These are phyloP conservation scores for Lizanozyma gosingica DNA, from an alignment of 1,139 yeast genomes.

Conservation along the genomic window DNA sequence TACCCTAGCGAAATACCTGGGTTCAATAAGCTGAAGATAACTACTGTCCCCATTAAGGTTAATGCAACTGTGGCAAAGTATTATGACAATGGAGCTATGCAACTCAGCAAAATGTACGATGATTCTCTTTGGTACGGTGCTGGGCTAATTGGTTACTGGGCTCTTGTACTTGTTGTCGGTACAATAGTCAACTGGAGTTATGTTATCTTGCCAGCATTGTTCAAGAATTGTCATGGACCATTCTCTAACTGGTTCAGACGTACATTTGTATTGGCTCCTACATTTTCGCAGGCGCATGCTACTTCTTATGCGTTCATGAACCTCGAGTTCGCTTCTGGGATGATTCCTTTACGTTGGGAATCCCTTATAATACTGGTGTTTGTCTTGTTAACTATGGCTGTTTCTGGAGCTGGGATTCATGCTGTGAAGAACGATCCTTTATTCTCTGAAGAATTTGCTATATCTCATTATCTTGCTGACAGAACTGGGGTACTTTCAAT, in stretches of 20 bases:
- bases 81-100: neutral
- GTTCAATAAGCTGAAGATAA: neutral
- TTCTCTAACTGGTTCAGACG: conserved; percentile 7
- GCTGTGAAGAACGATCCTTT: neutral
- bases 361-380: neutral
- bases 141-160: conserved; percentile 11
- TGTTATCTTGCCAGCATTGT: neutral
- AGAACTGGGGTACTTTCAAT: conserved; percentile 23
- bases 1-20: neutral
- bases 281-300: conserved; percentile 6
- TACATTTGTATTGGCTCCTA: conserved; percentile 7
- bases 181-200: conserved; percentile 6
- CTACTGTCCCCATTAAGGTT: neutral
- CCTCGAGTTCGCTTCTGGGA: neutral
- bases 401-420: neutral
- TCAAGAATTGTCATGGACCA: conserved; percentile 5
- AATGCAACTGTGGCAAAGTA: neutral
- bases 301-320: neutral
- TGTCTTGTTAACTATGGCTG: neutral
- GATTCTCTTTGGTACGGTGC: conserved; percentile 9
- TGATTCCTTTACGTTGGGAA: neutral
- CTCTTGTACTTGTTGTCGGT: conserved; percentile 8
- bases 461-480: conserved; percentile 14
- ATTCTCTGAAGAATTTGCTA: neutral
- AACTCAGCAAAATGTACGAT: neutral